These are phyloP conservation scores for Vanderwaltozyma yarrowii DNA, from an alignment of 805 yeast genomes.

Conservation along the genomic window DNA sequence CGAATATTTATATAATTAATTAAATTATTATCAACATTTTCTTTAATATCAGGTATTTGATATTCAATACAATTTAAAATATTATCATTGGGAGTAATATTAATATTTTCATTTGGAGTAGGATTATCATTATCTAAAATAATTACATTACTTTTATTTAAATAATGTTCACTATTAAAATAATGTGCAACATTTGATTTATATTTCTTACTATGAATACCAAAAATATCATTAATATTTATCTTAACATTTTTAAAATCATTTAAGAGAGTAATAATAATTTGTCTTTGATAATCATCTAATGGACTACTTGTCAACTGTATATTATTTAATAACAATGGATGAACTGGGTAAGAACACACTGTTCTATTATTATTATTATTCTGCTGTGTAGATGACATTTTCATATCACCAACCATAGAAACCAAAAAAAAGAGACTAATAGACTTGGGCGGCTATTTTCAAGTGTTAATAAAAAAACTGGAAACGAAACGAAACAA, in stretches of 20 bases:
- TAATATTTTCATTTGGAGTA: no score
- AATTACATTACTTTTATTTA: no score
- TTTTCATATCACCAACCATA: background rate
- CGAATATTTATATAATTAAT: background rate
- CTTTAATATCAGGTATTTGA: constrained; percentile 7
- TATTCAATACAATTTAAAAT: constrained; percentile 19
- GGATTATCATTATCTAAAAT: no score
- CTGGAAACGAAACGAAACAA: no score
- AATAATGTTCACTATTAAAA: constrained; percentile 1
- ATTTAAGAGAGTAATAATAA: constrained; percentile 7
- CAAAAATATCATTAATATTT: constrained; percentile 2
- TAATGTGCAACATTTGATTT: constrained; percentile 16
- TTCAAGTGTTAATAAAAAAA: no score
- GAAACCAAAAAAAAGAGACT: no score
- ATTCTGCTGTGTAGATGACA: no score
- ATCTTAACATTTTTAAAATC: background rate
- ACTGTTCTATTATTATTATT: no score
- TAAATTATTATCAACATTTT: background rate
- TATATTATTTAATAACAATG: constrained; percentile 10
- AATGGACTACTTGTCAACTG: constrained; percentile 16
- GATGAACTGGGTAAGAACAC: constrained; percentile 6
- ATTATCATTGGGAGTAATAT: background rate
- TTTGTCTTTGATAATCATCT: constrained; percentile 27
- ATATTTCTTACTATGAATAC: constrained; percentile 11
- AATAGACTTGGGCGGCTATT: no score